Base-by-base conservation (phyloP, 148 eudicot species). In the Fagopyrum homotropicum region DNA sequence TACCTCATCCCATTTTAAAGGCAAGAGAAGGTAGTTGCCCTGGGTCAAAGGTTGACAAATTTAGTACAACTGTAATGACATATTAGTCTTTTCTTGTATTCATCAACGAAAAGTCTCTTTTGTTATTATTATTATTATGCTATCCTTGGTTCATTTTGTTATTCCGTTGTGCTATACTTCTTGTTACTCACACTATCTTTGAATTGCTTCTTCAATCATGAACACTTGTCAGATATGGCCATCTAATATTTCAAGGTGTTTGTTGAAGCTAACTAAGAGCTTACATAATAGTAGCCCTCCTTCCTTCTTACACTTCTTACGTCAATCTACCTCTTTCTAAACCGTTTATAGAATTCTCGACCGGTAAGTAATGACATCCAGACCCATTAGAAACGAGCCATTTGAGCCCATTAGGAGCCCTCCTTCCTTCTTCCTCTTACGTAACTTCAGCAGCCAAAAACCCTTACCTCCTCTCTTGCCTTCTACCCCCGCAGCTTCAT, bases 181-280 rank as follows among this genome's bases (percentile, higher is more conserved):
- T 19, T 56, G 43, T 29, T 63, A 9, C 54, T 74, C 52, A 63
- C n/a, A 44, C 45, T 49, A 45, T 79, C 44, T 75, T 47, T 75
- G 44, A 60, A 73, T 68, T 76, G 51, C 45, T 73, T 74, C 72
- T 72, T 75, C 29, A 70, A 75, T 78, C 75, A 75, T 66, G 47
- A 66, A 66, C 71, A 66, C 56, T 75, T 60, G 75, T 45, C 86
- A 95, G 99, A 81, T 89, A 85, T 95, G 99, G 99, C 99, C 96
- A 22, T 82, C 88, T n/a, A 83, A 88, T 85, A 81, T 87, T 79
- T 88, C 99, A 71, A 85, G 85, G 78, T 89, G 89, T 80, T 90
- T 92, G 76, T 81, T 83, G 73, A 75, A 79, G 47, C 84, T 95
- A 76, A 77, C 87, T 45, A 90, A 90, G 74, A 90, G 87, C 82